Evolutionary conservation across 108 stramenopile genomes (phyloP).

Genomic region (Skeletonema tropicum): DNA sequence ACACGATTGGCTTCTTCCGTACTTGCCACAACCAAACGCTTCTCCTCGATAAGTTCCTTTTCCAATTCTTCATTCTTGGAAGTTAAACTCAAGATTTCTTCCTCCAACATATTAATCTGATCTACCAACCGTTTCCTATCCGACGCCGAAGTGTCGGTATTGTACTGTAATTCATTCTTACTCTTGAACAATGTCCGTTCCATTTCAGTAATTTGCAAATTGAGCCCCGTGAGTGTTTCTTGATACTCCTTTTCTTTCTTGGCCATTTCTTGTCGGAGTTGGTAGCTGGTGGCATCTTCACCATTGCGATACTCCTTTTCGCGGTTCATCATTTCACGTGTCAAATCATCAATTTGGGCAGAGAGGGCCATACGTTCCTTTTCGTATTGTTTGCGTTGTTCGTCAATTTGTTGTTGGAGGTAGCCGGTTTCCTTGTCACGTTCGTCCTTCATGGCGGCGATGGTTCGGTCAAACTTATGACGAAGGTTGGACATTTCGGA

Average conservation of each 20-base stretch:
- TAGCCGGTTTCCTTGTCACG: conserved; percentile 25
- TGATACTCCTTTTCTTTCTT: conserved; percentile 36
- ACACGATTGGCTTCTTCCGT: conserved; percentile 47
- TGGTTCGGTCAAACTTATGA: conserved; percentile 28
- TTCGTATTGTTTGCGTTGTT: conserved; percentile 39
- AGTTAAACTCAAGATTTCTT: conserved; percentile 15
- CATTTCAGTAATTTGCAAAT: conserved; percentile 31
- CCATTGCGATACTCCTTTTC: conserved; percentile 30
- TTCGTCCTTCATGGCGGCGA: conserved; percentile 31
- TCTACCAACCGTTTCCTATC: conserved; percentile 23
- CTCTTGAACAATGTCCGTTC: conserved; percentile 32
- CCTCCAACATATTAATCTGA: conserved; percentile 38
- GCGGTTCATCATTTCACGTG: conserved; percentile 38
- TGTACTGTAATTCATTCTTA: conserved; percentile 37
- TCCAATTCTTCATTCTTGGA: conserved; percentile 38
- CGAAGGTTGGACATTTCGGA: conserved; percentile 39
- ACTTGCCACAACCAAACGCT: conserved; percentile 29
- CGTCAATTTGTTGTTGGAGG: conserved; percentile 18
- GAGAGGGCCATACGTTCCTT: conserved; percentile 18
- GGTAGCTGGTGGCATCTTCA: conserved; percentile 10
- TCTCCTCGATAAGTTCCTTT: conserved; percentile 42
- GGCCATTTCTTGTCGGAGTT: conserved; percentile 32
- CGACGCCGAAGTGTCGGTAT: conserved; percentile 4
- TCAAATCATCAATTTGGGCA: conserved; percentile 26
- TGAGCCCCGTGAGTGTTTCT: conserved; percentile 14